These are phyloP conservation scores for Trichothecium sympodiale DNA, from an alignment of 2,329 filamentous ascomycete species.

Conservation along the genomic window DNA sequence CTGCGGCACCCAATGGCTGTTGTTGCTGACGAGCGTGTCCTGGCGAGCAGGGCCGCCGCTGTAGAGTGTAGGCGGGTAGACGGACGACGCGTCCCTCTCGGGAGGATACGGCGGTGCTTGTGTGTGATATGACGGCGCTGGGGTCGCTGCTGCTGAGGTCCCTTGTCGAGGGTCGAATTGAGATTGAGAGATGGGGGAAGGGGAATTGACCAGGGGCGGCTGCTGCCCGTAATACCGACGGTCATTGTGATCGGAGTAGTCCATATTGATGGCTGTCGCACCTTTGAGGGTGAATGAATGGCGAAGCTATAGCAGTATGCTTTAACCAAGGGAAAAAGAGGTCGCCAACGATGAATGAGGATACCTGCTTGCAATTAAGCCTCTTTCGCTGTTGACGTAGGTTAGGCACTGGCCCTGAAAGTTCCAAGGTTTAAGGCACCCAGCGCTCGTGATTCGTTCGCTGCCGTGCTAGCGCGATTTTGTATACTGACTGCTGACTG, in stretches of 20 bases:
- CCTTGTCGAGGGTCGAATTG: constrained; percentile 27
- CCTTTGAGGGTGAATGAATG: neutral
- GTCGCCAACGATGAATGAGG: constrained; percentile 1
- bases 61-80: too few relatives aligned
- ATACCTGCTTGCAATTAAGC: too few relatives aligned
- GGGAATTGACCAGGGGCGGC: constrained; percentile 21
- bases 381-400: too few relatives aligned
- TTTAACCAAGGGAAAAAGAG: neutral
- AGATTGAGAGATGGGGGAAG: constrained; percentile 31
- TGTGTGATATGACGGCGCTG: constrained; percentile 25
- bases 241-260: constrained; percentile 47
- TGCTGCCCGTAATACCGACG: constrained; percentile 33
- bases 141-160: constrained; percentile 27
- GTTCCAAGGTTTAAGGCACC: too few relatives aligned
- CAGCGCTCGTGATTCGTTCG: too few relatives aligned
- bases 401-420: too few relatives aligned
- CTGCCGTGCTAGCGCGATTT: too few relatives aligned
- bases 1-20: too few relatives aligned
- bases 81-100: constrained; percentile 1
- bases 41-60: constrained; percentile 3
- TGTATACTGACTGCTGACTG: too few relatives aligned
- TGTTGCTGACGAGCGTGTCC: too few relatives aligned
- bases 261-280: constrained; percentile 32
- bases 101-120: constrained; percentile 1
- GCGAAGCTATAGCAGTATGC: constrained; percentile 2